Base-by-base conservation (phyloP, 179 eudicot genomes). In the Camellia oleifera region DNA sequence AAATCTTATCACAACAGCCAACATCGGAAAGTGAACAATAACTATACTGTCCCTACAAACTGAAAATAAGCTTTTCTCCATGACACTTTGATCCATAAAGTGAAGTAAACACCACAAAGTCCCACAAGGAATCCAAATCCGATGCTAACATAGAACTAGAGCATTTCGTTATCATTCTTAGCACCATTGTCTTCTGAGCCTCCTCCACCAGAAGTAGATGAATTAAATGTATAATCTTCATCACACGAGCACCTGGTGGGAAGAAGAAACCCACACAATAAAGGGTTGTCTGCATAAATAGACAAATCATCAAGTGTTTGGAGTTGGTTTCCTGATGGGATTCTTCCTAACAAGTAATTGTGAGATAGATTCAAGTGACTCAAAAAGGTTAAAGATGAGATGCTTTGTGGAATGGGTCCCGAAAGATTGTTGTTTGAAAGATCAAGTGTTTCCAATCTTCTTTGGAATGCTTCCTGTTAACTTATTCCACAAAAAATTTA, bases 301-400 rank as follows among this genome's bases (percentile, higher is more conserved):
- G 74, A 69, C 14, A 7, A n/a, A 46, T 69, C 54, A 6, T 69
- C 3, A 10, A 69, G 53, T 10, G 74, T 69, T 46, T 52, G 75
- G 6, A 72, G 75, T 15, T 72, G 75, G 20, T 48, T 72, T n/a
- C 75, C 60, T 8, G 80, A 23, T 6, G 74, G 74, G 52, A 78
- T 78, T 54, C 48, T 32, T 5, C 81, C 77, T 7, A 61, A 70
- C 12, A 79, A 50, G 44, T 79, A 61, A 26, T 79, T 79, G 13
- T 40, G 7, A 2, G 81, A 79, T 18, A 70, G n/a, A 17, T 79
- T 9, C 32, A 79, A 72, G 66, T 17, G 9, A 17, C 4, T n/a
- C 57, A 69, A 18, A 2, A 10, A 56, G 42, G 32, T 78, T n/a
- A 78, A 14, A 18, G 72, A 18, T 0, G 69, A 17, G 52, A 77